These are phyloP conservation scores for Lactifluus piperatus DNA, from an alignment of 768 basidiomycete species.

Conservation along the genomic window DNA sequence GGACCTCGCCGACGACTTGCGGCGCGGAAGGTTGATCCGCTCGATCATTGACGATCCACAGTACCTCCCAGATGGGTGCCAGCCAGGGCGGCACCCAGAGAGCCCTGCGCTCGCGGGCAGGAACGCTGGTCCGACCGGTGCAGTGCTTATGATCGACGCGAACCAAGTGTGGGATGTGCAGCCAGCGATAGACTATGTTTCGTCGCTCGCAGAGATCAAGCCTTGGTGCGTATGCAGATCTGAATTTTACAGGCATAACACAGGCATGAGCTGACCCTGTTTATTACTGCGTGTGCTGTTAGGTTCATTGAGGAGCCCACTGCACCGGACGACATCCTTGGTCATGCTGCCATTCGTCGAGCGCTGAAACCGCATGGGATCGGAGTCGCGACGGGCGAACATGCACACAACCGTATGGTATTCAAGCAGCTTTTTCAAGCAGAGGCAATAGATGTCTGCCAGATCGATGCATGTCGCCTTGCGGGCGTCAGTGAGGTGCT, in stretches of 20 bases:
- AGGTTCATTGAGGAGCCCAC: conserved; percentile 96
- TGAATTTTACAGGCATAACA: neutral
- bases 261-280: neutral
- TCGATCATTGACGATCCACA: conserved; percentile 92
- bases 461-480: conserved; percentile 91
- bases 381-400: conserved; percentile 90
- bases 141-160: conserved; percentile 94
- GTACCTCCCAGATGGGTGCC: conserved; percentile 54
- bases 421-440: conserved; percentile 92
- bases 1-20: conserved; percentile 69
- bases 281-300: neutral
- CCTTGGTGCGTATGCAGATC: conserved; percentile 56
- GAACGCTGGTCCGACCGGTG: conserved; percentile 91
- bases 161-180: conserved; percentile 96
- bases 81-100: conserved; percentile 47
- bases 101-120: conserved; percentile 65
- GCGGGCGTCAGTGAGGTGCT: conserved; percentile 94
- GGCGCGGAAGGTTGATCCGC: conserved; percentile 82
- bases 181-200: conserved; percentile 88
- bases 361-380: conserved; percentile 73
- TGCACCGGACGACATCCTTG: conserved; percentile 84
- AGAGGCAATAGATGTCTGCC: conserved; percentile 89
- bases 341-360: conserved; percentile 72
- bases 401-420: conserved; percentile 90
- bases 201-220: conserved; percentile 64